Base-by-base conservation (phyloP, 371 early-diverging fungal species). In the Mortierella sp. region DNA sequence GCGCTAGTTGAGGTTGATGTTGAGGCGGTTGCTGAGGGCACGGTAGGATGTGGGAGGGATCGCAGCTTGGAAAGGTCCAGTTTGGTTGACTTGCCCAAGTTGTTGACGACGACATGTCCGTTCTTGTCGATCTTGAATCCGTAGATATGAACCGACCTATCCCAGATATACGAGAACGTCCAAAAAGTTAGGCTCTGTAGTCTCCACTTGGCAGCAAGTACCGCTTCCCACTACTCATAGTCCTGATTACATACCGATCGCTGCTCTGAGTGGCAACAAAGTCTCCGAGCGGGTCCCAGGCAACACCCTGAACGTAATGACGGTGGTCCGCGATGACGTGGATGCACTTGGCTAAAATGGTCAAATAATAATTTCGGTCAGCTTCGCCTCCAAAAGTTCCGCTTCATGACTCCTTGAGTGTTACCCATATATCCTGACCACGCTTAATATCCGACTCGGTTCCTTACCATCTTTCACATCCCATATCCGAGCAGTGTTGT, bases 241-340 rank as follows among this genome's bases (percentile, higher is more conserved):
- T 32, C 43, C 49, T 21, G 21, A n/a, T 5, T 49, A 88, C 83
- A 70, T 89, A 95, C 92, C 99, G 90, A 82, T 99, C 99, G 83
- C 96, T 95, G 87, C 97, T 96, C 88, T 98, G 99, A 6, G 98
- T 96, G 1, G 95, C 97, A 8, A 98, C 86, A 82, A 91, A 97
- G 84, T 95, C 89, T 18, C 94, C 95, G n/a, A 96, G 86, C 1
- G 99, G 98, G 88, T 98, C 99, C 98, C 98, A 99, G 10, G 96
- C 92, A 1, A 98, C 97, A 44, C 99, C 99, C 89, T 98, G 98
- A 14, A 99, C 98, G 86, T 96, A 97, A 80, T 98, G 97, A 32
- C 91, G 89, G 83, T 99, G 98, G 74, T 97, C 97, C 2, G 94
- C 89, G 71, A 98, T 89, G 7, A 95, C 94, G 75, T 95, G 95